Evolutionary conservation across 176 grass and related monocot species (phyloP).

Genomic region (Poa annua): DNA sequence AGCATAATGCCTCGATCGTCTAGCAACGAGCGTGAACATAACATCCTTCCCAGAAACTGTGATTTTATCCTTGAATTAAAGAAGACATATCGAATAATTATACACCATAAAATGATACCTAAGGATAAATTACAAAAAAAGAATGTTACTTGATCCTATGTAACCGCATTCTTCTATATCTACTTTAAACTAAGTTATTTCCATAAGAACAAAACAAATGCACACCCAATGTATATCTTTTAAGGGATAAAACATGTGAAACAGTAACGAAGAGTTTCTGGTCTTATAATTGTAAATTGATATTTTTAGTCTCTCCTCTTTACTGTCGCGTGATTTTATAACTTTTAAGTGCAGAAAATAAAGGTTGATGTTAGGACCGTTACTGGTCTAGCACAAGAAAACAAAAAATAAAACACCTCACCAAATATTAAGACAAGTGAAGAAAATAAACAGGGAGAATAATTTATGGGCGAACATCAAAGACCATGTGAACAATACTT

Average conservation of each 20-base stretch:
- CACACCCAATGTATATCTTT: background rate
- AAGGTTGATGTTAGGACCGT: background rate
- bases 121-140: slow-evolving; percentile 10
- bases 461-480: background rate
- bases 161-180: background rate
- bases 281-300: background rate
- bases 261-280: background rate
- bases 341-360: background rate
- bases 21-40: slow-evolving; percentile 86
- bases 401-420: slow-evolving; percentile 6
- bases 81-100: slow-evolving; percentile 27
- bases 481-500: background rate
- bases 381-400: slow-evolving; percentile 24
- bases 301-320: slow-evolving; percentile 11
- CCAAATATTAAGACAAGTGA: slow-evolving; percentile 31
- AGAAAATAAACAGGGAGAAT: slow-evolving; percentile 22
- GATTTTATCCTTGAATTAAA: slow-evolving; percentile 72
- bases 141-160: slow-evolving; percentile 25
- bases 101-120: slow-evolving; percentile 31
- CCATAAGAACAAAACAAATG: slow-evolving; percentile 19
- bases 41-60: slow-evolving; percentile 73
- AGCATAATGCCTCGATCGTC: slow-evolving; percentile 92
- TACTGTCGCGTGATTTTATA: slow-evolving; percentile 32
- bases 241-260: background rate
- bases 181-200: slow-evolving; percentile 20